A percentile compares a stretch with the other conserved stretches of the same genome.
These are phyloP conservation scores for Coemansia sp. DNA, from an alignment of 192 early-diverging fungal species.

Conservation along the genomic window DNA sequence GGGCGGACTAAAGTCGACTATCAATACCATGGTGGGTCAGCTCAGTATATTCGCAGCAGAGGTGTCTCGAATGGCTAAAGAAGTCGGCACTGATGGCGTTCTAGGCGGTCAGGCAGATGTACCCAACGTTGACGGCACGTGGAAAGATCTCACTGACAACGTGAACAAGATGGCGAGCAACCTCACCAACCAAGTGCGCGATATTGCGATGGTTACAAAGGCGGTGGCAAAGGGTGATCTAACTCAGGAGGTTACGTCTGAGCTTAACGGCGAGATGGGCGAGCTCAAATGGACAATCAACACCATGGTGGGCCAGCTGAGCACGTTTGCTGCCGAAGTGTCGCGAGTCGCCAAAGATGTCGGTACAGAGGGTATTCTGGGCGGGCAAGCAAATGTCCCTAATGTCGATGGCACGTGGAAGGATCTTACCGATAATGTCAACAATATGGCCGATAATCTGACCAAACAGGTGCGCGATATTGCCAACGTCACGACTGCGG, in stretches of 20 bases:
- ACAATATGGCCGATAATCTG: slow-evolving; percentile 61
- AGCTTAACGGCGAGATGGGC: slow-evolving; percentile 22
- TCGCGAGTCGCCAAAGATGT: slow-evolving; percentile 72
- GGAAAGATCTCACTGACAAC: slow-evolving; percentile 59
- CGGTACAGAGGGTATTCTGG: slow-evolving; percentile 67
- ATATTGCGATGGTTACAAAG: slow-evolving; percentile 51
- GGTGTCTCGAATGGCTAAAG: slow-evolving; percentile 61
- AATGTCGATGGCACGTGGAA: slow-evolving; percentile 68
- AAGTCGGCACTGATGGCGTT: slow-evolving; percentile 68
- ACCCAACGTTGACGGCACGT: slow-evolving; percentile 57
- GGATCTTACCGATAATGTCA: slow-evolving; percentile 57
- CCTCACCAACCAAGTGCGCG: slow-evolving; percentile 60
- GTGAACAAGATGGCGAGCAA: slow-evolving; percentile 61
- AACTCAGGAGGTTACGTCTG: slow-evolving; percentile 12
- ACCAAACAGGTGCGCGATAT: slow-evolving; percentile 63
- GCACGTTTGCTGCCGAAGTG: slow-evolving; percentile 14
- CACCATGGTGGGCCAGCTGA: slow-evolving; percentile 28
- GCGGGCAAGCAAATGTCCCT: slow-evolving; percentile 64
- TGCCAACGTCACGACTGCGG: slow-evolving; percentile 59
- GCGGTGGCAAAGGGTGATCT: slow-evolving; percentile 23
- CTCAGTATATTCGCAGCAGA: slow-evolving; percentile 62
- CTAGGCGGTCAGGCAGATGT: slow-evolving; percentile 67
- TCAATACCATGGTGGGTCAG: slow-evolving; percentile 69
- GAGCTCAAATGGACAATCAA: slow-evolving; percentile 26
- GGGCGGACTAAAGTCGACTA: slow-evolving; percentile 59